Conservation (phyloP, 2,329 filamentous ascomycete genomes). For the Fusarium albosuccineum region DNA sequence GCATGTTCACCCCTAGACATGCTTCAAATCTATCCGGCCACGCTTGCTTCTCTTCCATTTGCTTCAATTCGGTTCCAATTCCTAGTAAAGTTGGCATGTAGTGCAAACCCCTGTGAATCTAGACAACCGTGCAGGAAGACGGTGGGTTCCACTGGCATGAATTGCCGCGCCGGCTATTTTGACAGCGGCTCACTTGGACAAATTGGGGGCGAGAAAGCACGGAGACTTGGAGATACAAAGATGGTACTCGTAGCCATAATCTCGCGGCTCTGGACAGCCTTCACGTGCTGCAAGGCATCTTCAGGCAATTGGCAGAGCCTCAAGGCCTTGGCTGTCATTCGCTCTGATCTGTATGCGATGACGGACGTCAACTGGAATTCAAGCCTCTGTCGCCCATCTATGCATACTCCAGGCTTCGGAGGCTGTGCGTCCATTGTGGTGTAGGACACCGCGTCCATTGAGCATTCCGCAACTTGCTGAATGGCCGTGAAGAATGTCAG, state of each 20-base stretch:
- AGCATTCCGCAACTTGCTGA: background rate
- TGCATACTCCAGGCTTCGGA: background rate
- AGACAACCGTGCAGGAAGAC: background rate
- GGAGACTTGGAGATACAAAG: constrained; percentile 16
- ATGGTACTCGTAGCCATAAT: constrained; percentile 6
- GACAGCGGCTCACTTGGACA: background rate
- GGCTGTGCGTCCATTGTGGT: constrained; percentile 1
- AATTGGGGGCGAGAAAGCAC: background rate
- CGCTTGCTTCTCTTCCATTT: background rate
- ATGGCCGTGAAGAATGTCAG: background rate
- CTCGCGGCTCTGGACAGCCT: background rate
- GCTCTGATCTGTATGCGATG: background rate
- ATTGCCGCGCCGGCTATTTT: background rate
- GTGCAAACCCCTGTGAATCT: constrained; percentile 10
- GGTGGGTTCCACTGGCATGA: background rate
- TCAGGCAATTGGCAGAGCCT: constrained; percentile 2
- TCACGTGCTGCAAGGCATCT: constrained; percentile 22
- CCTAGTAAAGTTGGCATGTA: constrained; percentile 4
- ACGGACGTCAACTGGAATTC: background rate
- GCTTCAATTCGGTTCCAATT: background rate
- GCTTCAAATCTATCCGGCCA: no score
- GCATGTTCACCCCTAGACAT: background rate
- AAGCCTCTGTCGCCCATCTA: background rate
- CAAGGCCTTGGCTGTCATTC: background rate
- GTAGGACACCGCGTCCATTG: background rate